Percentiles rank a stretch among this genome's conserved stretches.
Conservation (phyloP, 306 rosid species). For the Luffa aegyptiaca region DNA sequence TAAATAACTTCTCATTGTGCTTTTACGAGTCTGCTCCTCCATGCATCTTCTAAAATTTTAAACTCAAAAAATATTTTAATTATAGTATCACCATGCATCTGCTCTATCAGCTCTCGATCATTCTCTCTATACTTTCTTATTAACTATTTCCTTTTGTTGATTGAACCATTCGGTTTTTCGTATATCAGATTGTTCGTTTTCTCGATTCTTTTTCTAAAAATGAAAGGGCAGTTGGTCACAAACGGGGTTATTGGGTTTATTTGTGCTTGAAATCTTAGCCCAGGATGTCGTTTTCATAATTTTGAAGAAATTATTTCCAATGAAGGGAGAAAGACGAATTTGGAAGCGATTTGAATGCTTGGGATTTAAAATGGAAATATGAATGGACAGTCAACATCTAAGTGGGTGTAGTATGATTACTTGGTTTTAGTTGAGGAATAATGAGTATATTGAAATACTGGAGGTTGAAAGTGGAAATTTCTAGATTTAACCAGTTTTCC, state of each 20-base stretch:
- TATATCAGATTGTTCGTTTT: not conserved
- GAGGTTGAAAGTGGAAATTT: slow-evolving; percentile 4
- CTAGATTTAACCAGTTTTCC: not conserved
- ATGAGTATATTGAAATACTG: not conserved
- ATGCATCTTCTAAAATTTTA: not conserved
- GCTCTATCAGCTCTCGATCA: no score
- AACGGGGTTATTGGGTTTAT: not conserved
- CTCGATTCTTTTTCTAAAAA: not conserved
- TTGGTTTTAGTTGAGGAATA: not conserved
- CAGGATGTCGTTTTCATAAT: not conserved
- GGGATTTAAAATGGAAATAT: not conserved
- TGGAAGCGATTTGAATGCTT: not conserved
- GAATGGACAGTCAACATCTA: not conserved
- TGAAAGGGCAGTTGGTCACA: not conserved
- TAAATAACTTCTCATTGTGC: not conserved
- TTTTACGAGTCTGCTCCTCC: no score
- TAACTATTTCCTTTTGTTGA: not conserved
- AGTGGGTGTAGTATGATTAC: not conserved
- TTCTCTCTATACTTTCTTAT: no score
- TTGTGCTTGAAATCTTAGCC: not conserved
- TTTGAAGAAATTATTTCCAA: not conserved
- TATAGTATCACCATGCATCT: no score
- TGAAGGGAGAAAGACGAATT: not conserved
- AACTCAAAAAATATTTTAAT: not conserved
- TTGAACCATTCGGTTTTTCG: not conserved